Conservation (phyloP, 2,329 filamentous ascomycete species). For the Penicillium janthinellum region DNA sequence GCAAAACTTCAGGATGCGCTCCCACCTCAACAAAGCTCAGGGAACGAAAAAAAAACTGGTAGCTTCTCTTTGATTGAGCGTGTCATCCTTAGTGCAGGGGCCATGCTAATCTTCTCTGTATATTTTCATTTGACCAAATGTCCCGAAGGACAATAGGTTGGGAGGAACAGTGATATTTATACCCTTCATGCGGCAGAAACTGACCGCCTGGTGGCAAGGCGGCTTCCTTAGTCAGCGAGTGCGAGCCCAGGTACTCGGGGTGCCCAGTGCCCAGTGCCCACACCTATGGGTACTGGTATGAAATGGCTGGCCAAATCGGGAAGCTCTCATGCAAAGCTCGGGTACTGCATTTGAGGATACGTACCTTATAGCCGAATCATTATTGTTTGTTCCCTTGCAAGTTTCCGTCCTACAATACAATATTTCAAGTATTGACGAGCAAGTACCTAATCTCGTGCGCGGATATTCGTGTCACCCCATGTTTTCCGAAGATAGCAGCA, state of each 20-base stretch:
- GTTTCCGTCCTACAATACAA: no score
- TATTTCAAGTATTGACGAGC: neutral
- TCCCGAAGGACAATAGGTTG: conserved; percentile 41
- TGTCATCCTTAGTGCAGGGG: conserved; percentile 93
- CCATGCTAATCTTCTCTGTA: conserved; percentile 82
- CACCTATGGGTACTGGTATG: no score
- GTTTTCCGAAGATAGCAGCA: neutral
- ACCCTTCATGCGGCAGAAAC: neutral
- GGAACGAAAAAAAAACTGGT: conserved; percentile 62
- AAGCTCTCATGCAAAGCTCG: no score
- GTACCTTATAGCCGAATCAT: no score
- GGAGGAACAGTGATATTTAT: neutral
- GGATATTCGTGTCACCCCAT: neutral
- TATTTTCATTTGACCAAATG: conserved; percentile 68
- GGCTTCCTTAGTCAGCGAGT: no score
- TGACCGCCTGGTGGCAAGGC: neutral
- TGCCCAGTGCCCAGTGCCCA: no score
- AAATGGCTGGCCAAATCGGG: no score
- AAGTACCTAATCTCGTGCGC: neutral
- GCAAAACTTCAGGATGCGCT: neutral
- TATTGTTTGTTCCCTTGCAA: no score
- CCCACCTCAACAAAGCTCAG: conserved; percentile 18
- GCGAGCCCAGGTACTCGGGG: no score
- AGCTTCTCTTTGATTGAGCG: conserved; percentile 79
- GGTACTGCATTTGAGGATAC: no score